A percentile compares a stretch with the other conserved stretches of the same genome.
These are phyloP conservation scores for Leccinum cinnamomeum DNA, from an alignment of 1,284 basidiomycete genomes.

Conservation along the genomic window DNA sequence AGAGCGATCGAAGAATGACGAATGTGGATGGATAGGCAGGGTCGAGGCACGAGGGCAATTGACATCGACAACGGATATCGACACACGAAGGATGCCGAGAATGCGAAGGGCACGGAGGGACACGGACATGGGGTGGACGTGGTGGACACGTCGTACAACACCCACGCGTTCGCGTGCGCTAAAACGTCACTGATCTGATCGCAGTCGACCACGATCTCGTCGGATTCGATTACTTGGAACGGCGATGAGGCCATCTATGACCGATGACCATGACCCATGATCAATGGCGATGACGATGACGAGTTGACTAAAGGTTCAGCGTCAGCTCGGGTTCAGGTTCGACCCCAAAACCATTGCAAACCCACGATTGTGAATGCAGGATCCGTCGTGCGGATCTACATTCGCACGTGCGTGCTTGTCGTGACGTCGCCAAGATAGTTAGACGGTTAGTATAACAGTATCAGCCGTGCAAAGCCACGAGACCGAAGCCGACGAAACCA, in stretches of 20 bases:
- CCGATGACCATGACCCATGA: background rate
- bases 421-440: slow-evolving; percentile 1
- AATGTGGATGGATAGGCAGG: background rate
- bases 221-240: background rate
- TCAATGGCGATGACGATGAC: background rate
- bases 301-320: background rate
- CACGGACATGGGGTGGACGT: background rate
- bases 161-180: background rate
- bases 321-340: background rate
- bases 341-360: background rate
- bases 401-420: background rate
- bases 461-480: background rate
- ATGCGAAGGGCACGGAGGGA: background rate
- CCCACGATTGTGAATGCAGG: background rate
- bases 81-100: background rate
- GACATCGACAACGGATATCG: background rate
- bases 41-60: background rate
- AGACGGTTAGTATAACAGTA: background rate
- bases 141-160: background rate
- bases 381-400: background rate
- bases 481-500: background rate
- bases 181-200: background rate
- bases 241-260: background rate
- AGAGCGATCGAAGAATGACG: background rate
- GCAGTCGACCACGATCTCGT: background rate